Evolutionary conservation across 441 rosid genomes (phyloP).

Genomic region (Populus trichocarpa): DNA sequence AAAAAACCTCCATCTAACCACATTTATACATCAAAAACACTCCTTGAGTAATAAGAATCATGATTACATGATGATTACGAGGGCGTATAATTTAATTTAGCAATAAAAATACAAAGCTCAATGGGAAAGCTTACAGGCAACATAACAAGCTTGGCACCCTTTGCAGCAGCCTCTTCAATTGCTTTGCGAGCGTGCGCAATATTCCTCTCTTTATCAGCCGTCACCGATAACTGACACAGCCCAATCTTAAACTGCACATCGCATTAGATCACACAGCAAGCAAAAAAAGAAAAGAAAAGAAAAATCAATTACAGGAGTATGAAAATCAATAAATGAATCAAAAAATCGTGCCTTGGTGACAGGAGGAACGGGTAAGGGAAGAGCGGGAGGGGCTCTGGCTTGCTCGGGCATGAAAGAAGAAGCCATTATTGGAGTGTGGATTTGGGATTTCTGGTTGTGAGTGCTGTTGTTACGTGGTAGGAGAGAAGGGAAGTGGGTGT

Average conservation of each 20-base stretch:
- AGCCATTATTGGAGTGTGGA: conserved; percentile 40
- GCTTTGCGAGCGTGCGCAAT: conserved; percentile 63
- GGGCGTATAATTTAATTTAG: not conserved
- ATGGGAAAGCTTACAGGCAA: conserved; percentile 58
- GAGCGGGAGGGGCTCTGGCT: conserved; percentile 79
- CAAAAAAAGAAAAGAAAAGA: not conserved
- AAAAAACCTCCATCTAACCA: not conserved
- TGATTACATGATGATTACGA: not conserved
- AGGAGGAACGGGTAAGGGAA: conserved; percentile 72
- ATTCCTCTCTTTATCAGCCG: conserved; percentile 74
- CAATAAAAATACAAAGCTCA: not conserved
- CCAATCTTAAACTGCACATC: conserved; percentile 66
- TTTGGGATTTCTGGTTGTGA: conserved; percentile 9
- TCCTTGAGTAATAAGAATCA: no score
- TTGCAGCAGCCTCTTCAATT: conserved; percentile 70
- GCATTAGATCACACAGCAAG: conserved; percentile 1
- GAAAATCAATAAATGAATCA: not conserved
- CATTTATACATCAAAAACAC: not conserved
- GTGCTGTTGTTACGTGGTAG: conserved; percentile 11
- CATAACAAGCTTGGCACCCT: conserved; percentile 77
- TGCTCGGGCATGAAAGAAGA: conserved; percentile 67
- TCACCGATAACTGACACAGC: conserved; percentile 74
- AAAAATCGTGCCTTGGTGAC: conserved; percentile 50
- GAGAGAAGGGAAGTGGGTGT: conserved; percentile 14
- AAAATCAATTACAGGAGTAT: not conserved